A percentile compares a stretch with the other conserved stretches of the same genome.
Conservation (phyloP, 768 basidiomycete species). For the Phallus indusiatus region DNA sequence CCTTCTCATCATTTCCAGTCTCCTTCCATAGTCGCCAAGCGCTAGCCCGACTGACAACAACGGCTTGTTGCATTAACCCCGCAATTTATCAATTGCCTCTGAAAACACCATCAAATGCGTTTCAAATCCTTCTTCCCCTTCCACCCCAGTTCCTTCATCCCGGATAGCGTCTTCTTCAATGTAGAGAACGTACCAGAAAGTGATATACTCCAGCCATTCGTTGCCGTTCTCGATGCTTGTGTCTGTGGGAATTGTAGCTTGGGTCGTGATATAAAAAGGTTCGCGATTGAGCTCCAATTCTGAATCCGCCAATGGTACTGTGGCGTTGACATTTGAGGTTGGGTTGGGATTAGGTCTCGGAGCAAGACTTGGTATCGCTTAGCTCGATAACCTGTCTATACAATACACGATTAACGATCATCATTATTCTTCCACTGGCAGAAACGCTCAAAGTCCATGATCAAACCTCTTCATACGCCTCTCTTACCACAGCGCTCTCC, state of each 20-base stretch:
- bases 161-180: constrained; percentile 42
- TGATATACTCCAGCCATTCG: constrained; percentile 31
- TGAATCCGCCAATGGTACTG: background rate
- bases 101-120: constrained; percentile 34
- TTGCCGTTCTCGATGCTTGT: background rate
- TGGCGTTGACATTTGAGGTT: background rate
- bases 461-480: constrained; percentile 59
- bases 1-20: background rate
- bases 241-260: background rate
- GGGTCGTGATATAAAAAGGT: constrained; percentile 8
- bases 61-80: background rate
- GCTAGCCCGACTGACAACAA: background rate
- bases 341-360: constrained; percentile 26
- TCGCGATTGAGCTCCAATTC: constrained; percentile 3
- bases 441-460: background rate
- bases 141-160: constrained; percentile 45
- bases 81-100: constrained; percentile 25
- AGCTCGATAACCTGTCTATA: constrained; percentile 41
- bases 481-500: constrained; percentile 48
- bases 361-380: constrained; percentile 29
- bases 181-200: constrained; percentile 46
- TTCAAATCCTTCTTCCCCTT: constrained; percentile 41
- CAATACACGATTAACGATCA: background rate
- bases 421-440: background rate
- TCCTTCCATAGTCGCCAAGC: background rate